A percentile compares a stretch with the other conserved stretches of the same genome.
Conservation (phyloP, 192 early-diverging fungal genomes). For the Jimgerdemannia lactiflua region DNA sequence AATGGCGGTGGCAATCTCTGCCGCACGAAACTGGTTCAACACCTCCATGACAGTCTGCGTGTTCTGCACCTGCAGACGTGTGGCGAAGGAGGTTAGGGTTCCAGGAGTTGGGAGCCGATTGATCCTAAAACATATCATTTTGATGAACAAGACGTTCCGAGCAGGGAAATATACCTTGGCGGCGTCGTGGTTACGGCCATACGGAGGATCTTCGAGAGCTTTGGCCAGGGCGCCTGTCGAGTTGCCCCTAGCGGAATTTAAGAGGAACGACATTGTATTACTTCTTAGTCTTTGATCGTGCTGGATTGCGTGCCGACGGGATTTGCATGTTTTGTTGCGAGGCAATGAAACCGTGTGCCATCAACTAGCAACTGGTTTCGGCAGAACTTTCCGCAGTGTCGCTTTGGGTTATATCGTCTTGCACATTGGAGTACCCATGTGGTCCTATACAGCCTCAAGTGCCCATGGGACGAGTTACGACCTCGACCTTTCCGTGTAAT, state of each 20-base stretch:
- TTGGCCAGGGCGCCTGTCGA: slow-evolving; percentile 51
- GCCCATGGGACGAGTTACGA: neutral
- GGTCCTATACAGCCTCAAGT: neutral
- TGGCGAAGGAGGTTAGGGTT: neutral
- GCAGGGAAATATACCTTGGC: slow-evolving; percentile 53
- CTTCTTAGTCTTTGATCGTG: too few relatives aligned
- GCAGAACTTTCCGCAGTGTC: neutral
- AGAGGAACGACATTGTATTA: neutral
- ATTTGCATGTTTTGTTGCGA: too few relatives aligned
- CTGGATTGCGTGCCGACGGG: too few relatives aligned
- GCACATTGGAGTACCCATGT: neutral
- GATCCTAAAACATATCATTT: neutral
- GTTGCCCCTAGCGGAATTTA: slow-evolving; percentile 46
- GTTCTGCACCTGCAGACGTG: slow-evolving; percentile 56
- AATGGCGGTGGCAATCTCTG: slow-evolving; percentile 65
- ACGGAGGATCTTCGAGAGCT: slow-evolving; percentile 71
- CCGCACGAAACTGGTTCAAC: slow-evolving; percentile 62
- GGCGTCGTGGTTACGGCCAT: slow-evolving; percentile 53
- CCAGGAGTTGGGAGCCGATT: neutral
- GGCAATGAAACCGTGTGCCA: too few relatives aligned
- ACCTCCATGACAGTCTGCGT: slow-evolving; percentile 82
- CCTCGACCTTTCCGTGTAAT: neutral
- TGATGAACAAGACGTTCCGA: neutral
- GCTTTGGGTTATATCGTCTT: neutral
- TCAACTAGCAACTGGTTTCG: neutral